Evolutionary conservation across 805 yeast genomes (phyloP), one percentile per base, ranked within the genome.

Genomic region (Hyphopichia homilentoma): DNA sequence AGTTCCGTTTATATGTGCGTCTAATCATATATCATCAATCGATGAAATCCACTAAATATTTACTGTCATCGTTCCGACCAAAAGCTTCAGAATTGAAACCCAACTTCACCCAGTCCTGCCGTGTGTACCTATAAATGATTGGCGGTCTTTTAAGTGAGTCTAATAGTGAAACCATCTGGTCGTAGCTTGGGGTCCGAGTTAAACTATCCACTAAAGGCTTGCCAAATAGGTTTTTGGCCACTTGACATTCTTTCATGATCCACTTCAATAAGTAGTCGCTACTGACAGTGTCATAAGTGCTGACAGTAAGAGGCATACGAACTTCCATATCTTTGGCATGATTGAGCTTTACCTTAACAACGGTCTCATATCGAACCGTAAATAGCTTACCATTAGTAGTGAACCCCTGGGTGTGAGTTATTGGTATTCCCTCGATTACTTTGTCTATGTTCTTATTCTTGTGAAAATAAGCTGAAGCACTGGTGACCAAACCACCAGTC

Each of bases 211-310:
- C 43, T 18, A 48, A 24, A 6, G 44, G 50, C 25, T 45, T 50
- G n/a, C 73, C 70, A 44, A 63, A 67, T 19, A 30, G 36, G 15
- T 40, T 42, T 7, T 50, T 48, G 1, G 82, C 75, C 16, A 59
- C 36, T 23, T 69, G 73, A 33, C 75, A 72, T 48, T 79, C 81
- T 30, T 66, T 61, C 36, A 65, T 41, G 12, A 79, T 75, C 70
- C 81, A 68, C 38, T 63, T 65, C 34, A 78, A 61, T 8, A 79
- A 48, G 35, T 75, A 68, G 21, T 62, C 68, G 25, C 79, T 59
- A 42, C 73, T 65, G 2, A 52, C 42, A 22, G 70, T 51, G 43
- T 75, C 70, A 58, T 70, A 77, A 2, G 80, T 79, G 17, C 79
- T 61, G 0, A 80, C 62, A 1, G 73, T 72, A 4, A 80, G 54